Percentiles rank a stretch among this genome's conserved stretches.
Evolutionary conservation across 108 stramenopile species (phyloP).

Genomic region (Nannochloropsis gaditana): DNA sequence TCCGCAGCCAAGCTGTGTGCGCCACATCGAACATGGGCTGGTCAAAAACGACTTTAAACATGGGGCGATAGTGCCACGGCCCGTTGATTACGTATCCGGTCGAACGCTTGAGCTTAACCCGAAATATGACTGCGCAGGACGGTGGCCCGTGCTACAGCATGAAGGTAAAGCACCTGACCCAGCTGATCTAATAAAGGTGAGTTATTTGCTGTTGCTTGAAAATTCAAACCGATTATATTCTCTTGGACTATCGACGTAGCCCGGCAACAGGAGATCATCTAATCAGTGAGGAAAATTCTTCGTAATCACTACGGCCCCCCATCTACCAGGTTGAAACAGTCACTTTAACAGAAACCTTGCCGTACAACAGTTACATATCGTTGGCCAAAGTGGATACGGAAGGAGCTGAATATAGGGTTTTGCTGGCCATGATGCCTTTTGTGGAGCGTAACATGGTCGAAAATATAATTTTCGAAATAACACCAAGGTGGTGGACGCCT

Average conservation of each 20-base stretch:
- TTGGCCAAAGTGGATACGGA: neutral
- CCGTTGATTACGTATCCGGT: neutral
- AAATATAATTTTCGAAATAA: neutral
- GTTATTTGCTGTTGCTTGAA: neutral
- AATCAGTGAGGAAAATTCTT: no score
- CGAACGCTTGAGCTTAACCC: neutral
- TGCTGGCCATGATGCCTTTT: neutral
- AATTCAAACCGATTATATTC: no score
- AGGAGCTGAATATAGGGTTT: neutral
- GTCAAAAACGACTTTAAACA: neutral
- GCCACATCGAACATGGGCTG: neutral
- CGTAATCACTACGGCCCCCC: no score
- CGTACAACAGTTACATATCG: neutral
- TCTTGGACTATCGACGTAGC: no score
- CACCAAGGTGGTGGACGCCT: neutral
- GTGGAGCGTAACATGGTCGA: neutral
- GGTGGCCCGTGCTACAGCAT: neutral
- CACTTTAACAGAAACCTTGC: neutral
- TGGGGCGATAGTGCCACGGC: neutral
- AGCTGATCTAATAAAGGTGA: neutral
- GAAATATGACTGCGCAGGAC: neutral
- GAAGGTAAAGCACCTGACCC: neutral
- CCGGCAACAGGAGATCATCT: no score
- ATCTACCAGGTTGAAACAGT: neutral
- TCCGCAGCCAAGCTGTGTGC: neutral